Percentiles rank a stretch among this genome's conserved stretches.
These are phyloP conservation scores for Myxozyma neglecta DNA, from an alignment of 805 yeast species.

Conservation along the genomic window DNA sequence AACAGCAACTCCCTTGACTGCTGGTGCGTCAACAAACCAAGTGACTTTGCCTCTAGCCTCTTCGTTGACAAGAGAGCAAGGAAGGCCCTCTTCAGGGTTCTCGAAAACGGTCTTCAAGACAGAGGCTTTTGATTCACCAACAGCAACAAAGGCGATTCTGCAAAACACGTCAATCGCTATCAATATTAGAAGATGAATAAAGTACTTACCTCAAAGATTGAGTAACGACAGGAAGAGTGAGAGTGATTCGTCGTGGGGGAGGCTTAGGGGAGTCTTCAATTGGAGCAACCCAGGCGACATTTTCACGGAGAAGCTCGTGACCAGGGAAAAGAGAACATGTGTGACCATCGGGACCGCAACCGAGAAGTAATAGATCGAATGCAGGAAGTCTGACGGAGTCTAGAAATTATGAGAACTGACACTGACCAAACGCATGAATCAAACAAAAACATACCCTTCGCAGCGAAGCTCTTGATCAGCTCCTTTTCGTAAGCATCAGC, in stretches of 20 bases:
- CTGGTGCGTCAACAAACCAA: slow-evolving; percentile 89
- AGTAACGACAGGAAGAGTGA: slow-evolving; percentile 91
- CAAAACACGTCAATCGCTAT: background rate
- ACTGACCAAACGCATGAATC: background rate
- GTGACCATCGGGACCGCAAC: slow-evolving; percentile 99
- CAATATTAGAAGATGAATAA: too few species aligned
- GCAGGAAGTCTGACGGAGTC: slow-evolving; percentile 94
- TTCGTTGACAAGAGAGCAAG: slow-evolving; percentile 89
- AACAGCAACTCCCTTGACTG: slow-evolving; percentile 33
- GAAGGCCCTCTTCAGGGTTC: slow-evolving; percentile 94
- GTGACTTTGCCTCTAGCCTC: slow-evolving; percentile 95
- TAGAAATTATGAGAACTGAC: slow-evolving; percentile 5
- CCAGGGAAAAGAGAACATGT: slow-evolving; percentile 95
- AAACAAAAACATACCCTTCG: slow-evolving; percentile 47
- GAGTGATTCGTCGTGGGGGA: slow-evolving; percentile 79
- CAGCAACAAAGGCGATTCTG: slow-evolving; percentile 89
- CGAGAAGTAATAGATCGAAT: slow-evolving; percentile 86
- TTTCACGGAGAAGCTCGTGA: slow-evolving; percentile 83
- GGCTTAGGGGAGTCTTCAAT: slow-evolving; percentile 90
- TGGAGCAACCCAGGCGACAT: slow-evolving; percentile 92
- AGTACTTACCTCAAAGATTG: slow-evolving; percentile 53
- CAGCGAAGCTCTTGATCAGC: slow-evolving; percentile 86
- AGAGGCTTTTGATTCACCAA: slow-evolving; percentile 94
- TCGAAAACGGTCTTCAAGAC: slow-evolving; percentile 89
- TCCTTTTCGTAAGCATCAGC: slow-evolving; percentile 91